phyloP scores from a whole-genome alignment of 768 basidiomycete species.

The Trametes meyenii region DNA sequence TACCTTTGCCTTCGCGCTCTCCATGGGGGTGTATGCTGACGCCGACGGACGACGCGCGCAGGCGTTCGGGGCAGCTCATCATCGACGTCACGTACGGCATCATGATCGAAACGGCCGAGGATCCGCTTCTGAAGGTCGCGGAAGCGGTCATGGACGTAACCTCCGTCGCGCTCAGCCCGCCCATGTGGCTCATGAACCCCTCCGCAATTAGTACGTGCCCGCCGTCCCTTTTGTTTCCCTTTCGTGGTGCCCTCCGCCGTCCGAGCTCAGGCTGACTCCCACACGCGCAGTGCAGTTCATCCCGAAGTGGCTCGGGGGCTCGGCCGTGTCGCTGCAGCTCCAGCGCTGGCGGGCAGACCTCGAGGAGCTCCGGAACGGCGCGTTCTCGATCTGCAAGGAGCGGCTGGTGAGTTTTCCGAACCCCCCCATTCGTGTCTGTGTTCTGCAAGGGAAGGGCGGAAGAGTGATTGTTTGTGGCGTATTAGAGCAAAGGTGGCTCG shows the following conservation, averaged over 20 bases:
- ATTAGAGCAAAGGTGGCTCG: neutral
- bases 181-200: slow-evolving; percentile 16
- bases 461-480: neutral
- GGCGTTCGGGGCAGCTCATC: slow-evolving; percentile 20
- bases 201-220: neutral
- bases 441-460: no score
- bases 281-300: neutral
- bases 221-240: neutral
- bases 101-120: slow-evolving; percentile 26
- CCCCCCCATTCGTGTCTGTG: no score
- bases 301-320: slow-evolving; percentile 8
- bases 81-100: slow-evolving; percentile 36
- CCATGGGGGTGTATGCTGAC: neutral
- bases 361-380: neutral
- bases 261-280: neutral
- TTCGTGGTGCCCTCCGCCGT: no score
- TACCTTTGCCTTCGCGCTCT: neutral
- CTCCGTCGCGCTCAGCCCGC: slow-evolving; percentile 11
- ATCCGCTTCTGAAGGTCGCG: slow-evolving; percentile 29
- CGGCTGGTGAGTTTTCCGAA: neutral
- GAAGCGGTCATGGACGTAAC: slow-evolving; percentile 28
- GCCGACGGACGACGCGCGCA: neutral
- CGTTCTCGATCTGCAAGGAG: slow-evolving; percentile 2
- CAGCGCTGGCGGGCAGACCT: slow-evolving; percentile 7
- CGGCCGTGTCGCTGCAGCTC: neutral